Evolutionary conservation across 148 eudicot species (phyloP).

Genomic region (Talinum fruticosum): DNA sequence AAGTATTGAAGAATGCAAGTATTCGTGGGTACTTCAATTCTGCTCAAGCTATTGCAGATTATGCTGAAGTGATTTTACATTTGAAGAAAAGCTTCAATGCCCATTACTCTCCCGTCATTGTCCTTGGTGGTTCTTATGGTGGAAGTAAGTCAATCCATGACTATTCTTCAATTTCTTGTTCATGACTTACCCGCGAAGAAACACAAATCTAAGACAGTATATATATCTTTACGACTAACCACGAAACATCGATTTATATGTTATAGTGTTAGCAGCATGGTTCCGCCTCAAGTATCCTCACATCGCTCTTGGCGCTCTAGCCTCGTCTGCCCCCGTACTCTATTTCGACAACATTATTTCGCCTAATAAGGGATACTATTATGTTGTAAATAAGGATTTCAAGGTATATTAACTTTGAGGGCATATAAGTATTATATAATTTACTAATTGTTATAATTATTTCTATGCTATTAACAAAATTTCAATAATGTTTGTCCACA

Average conservation of each 20-base stretch:
- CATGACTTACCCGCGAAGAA: no score
- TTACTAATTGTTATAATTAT: no score
- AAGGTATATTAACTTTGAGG: no score
- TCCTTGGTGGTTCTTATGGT: conserved; percentile 24
- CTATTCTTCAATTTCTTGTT: not conserved
- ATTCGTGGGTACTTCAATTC: conserved; percentile 28
- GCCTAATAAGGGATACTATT: conserved; percentile 18
- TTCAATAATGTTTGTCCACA: no score
- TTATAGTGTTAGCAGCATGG: conserved; percentile 31
- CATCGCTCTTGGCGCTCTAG: conserved; percentile 28
- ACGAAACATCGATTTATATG: no score
- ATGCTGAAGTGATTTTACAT: conserved; percentile 24
- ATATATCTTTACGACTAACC: no score
- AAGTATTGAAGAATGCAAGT: conserved; percentile 22
- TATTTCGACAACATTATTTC: conserved; percentile 27
- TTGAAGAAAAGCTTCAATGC: conserved; percentile 17
- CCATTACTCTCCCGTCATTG: conserved; percentile 25
- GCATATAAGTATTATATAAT: no score
- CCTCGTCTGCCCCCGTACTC: conserved; percentile 24
- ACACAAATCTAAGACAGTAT: no score
- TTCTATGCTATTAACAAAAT: no score
- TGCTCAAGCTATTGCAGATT: conserved; percentile 26
- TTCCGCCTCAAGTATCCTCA: conserved; percentile 33
- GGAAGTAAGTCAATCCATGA: conserved; percentile 16
- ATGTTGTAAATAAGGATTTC: conserved; percentile 22